These are phyloP conservation scores for Leccinellum albellum DNA, from an alignment of 768 basidiomycete species.

Conservation along the genomic window DNA sequence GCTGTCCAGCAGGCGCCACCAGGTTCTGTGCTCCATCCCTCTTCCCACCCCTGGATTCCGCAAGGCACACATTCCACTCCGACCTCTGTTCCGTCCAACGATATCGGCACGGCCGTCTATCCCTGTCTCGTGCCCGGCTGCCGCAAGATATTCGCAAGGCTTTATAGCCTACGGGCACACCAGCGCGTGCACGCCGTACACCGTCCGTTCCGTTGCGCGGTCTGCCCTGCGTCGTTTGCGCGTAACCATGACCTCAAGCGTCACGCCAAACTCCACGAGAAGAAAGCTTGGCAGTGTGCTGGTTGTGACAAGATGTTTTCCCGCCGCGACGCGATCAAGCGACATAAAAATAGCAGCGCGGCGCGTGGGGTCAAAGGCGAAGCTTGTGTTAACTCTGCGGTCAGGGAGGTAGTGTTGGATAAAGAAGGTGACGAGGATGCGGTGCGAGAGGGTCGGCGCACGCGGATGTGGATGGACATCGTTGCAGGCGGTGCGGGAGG, in stretches of 20 bases:
- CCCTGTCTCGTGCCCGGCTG: conserved; percentile 69
- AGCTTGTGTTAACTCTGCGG: conserved; percentile 52
- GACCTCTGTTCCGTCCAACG: conserved; percentile 32
- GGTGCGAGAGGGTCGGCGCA: conserved; percentile 55
- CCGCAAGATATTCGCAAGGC: conserved; percentile 63
- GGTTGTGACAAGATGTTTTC: conserved; percentile 76
- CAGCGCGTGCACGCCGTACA: conserved; percentile 62
- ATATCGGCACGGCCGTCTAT: conserved; percentile 74
- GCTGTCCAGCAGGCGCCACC: conserved; percentile 18
- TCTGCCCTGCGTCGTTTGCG: conserved; percentile 72
- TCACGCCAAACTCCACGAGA: conserved; percentile 69
- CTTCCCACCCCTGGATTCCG: conserved; percentile 30
- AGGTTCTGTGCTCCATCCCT: conserved; percentile 30
- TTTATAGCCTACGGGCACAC: conserved; percentile 69
- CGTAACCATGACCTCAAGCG: conserved; percentile 79
- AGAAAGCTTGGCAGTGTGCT: conserved; percentile 67
- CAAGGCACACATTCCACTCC: conserved; percentile 20
- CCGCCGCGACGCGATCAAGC: conserved; percentile 73
- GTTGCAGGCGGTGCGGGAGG: conserved; percentile 34
- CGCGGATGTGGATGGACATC: conserved; percentile 63
- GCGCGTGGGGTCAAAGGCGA: conserved; percentile 48
- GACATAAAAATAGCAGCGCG: conserved; percentile 64
- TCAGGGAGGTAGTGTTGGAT: conserved; percentile 55
- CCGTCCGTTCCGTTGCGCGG: conserved; percentile 60
- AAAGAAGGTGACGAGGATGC: conserved; percentile 36